Conservation (phyloP, 371 early-diverging fungal genomes). For the Umbelopsis sp. region DNA sequence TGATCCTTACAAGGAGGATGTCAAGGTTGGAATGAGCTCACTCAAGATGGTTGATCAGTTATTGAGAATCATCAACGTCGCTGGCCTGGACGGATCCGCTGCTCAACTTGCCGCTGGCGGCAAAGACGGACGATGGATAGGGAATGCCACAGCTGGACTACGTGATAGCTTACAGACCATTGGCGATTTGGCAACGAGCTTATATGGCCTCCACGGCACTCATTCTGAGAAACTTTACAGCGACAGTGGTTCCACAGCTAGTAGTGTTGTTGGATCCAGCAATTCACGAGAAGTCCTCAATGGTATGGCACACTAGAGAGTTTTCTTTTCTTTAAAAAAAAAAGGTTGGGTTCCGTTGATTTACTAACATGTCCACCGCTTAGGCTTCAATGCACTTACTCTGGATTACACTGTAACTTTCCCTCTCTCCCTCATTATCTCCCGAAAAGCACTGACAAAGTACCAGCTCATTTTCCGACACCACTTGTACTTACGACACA, state of each 20-base stretch:
- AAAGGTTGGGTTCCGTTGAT: not conserved
- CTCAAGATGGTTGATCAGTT: slow-evolving; percentile 72
- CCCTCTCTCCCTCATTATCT: slow-evolving; percentile 88
- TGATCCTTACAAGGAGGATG: slow-evolving; percentile 87
- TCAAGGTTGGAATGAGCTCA: slow-evolving; percentile 71
- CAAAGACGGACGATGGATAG: slow-evolving; percentile 23
- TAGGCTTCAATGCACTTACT: slow-evolving; percentile 79
- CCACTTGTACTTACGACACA: slow-evolving; percentile 82
- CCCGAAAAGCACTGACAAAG: slow-evolving; percentile 79
- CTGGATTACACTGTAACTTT: slow-evolving; percentile 81
- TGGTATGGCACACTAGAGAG: slow-evolving; percentile 17
- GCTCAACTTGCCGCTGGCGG: slow-evolving; percentile 13
- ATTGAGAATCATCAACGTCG: slow-evolving; percentile 63
- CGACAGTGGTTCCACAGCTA: slow-evolving; percentile 24
- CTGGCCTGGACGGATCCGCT: slow-evolving; percentile 38
- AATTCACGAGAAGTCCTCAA: slow-evolving; percentile 28
- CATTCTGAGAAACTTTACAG: slow-evolving; percentile 23
- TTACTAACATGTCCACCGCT: not conserved
- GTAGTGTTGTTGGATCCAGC: not conserved
- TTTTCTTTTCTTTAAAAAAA: no score
- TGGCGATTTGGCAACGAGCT: slow-evolving; percentile 7
- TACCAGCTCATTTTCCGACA: slow-evolving; percentile 93
- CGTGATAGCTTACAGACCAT: slow-evolving; percentile 15
- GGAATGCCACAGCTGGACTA: slow-evolving; percentile 17
- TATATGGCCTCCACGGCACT: slow-evolving; percentile 9